These are phyloP conservation scores for Ganoderma resinaceum DNA, from an alignment of 1,284 basidiomycete species.

Conservation along the genomic window DNA sequence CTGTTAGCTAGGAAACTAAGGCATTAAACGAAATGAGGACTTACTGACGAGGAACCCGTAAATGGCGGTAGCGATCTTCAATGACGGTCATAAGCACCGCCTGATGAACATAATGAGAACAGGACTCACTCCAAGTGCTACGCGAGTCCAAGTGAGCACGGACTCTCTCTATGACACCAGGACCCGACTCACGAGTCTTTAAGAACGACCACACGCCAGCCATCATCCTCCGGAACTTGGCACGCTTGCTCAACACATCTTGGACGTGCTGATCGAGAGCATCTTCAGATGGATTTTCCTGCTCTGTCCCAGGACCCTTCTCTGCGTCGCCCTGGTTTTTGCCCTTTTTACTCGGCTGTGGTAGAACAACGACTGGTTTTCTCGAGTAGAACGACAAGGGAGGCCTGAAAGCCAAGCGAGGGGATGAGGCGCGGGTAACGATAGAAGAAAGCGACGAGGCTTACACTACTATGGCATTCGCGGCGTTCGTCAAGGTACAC, in stretches of 20 bases:
- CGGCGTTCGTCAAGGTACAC: constrained; percentile 77
- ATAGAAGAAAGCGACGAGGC: constrained; percentile 14
- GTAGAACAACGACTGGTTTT: constrained; percentile 70
- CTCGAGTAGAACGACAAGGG: constrained; percentile 73
- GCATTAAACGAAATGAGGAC: constrained; percentile 29
- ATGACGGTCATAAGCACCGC: not conserved
- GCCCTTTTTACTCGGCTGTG: constrained; percentile 35
- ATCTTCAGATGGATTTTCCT: constrained; percentile 52
- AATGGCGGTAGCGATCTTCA: constrained; percentile 74
- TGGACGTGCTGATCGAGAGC: constrained; percentile 82
- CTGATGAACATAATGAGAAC: not conserved
- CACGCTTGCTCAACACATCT: constrained; percentile 73
- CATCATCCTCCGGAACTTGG: constrained; percentile 66
- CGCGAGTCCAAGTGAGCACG: not conserved
- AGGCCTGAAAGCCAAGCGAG: constrained; percentile 50
- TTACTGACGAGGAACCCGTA: constrained; percentile 82
- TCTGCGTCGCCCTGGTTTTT: constrained; percentile 39
- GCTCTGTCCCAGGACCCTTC: constrained; percentile 37
- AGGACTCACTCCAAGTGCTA: constrained; percentile 5
- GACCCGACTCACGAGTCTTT: constrained; percentile 61
- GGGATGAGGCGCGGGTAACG: not conserved
- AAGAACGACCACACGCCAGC: constrained; percentile 85
- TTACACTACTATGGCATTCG: constrained; percentile 77
- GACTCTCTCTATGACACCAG: no score
- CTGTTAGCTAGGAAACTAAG: not conserved